Evolutionary conservation across 768 basidiomycete species (phyloP).

Genomic region (Kwoniella mangroviensis): DNA sequence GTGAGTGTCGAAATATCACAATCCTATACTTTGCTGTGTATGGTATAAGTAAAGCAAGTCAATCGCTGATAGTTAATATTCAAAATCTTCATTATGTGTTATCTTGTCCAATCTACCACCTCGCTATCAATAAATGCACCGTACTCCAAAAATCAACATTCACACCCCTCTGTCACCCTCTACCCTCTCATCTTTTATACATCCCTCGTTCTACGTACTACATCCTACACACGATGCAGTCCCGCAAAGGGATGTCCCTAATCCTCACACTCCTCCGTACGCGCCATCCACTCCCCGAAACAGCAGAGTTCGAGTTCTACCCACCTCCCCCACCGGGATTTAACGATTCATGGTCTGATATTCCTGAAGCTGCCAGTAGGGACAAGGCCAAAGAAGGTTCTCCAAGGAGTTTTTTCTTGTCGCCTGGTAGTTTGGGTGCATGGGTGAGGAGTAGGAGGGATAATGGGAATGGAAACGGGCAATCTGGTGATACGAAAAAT

Average conservation of each 20-base stretch:
- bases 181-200: neutral
- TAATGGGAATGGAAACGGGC: constrained; percentile 4
- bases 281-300: constrained; percentile 67
- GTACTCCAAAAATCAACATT: neutral
- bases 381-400: constrained; percentile 20
- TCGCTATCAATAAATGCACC: neutral
- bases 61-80: too few species aligned
- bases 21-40: neutral
- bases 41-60: too few species aligned
- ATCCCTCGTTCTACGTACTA: too few species aligned
- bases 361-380: constrained; percentile 18
- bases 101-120: neutral
- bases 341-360: constrained; percentile 34
- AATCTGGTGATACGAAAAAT: neutral
- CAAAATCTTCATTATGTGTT: constrained; percentile 15
- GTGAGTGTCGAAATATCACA: constrained; percentile 60
- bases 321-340: constrained; percentile 45
- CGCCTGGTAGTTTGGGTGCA: constrained; percentile 24
- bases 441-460: constrained; percentile 28
- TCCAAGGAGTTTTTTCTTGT: constrained; percentile 31
- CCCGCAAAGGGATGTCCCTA: constrained; percentile 70
- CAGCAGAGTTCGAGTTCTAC: constrained; percentile 48
- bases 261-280: constrained; percentile 79
- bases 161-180: neutral
- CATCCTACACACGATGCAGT: constrained; percentile 23